Evolutionary conservation across 2,329 filamentous ascomycete species (phyloP), one percentile per base, ranked within the genome.

Genomic region (Pestalotiopsis sp.): DNA sequence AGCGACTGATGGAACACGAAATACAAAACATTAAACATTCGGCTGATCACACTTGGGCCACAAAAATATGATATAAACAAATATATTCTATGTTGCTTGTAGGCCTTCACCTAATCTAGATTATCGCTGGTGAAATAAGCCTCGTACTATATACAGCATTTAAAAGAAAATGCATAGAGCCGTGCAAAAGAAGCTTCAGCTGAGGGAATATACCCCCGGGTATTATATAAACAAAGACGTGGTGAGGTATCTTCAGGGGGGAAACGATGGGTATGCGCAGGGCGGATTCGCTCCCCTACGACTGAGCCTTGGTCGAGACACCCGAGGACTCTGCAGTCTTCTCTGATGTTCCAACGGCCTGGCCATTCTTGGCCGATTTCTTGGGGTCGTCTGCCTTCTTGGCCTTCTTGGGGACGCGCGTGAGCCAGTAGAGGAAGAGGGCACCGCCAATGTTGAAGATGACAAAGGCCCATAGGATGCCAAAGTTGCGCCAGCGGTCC

Each of bases 401-500:
- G 56, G 71, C 75, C 20, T 74, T 75, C 74, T 82, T 83, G 5
- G 81, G 80, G 25, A 82, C 79, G 12, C 81, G 73, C 0, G 75
- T 76, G 68, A 84, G 72, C 81, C 81, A 88, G 73, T 88, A 88
- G 64, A 88, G 74, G 25, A 80, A 77, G 7, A 87, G 77, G 0
- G 86, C 86, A 3, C 80, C 83, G 17, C 79, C 75, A 36, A 85
- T 75, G 70, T 89, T 88, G 75, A 88, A 88, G 11, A 81, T 77
- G 68, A 87, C 83, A 68, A 85, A 89, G 0, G 80, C 80, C 77
- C 82, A 84, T 71, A 86, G 78, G 27, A 89, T 80, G 1, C 86
- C 86, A 64, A 84, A 85, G 71, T 88, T 86, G 56, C 86, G 81
- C 85, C 86, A 88, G 38, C 84, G 76, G 52, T 86, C 75, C 66